A percentile compares a stretch with the other conserved stretches of the same genome.
Evolutionary conservation across 2,329 filamentous ascomycete genomes (phyloP).

Genomic region (Ophiosphaerella herpotricha): DNA sequence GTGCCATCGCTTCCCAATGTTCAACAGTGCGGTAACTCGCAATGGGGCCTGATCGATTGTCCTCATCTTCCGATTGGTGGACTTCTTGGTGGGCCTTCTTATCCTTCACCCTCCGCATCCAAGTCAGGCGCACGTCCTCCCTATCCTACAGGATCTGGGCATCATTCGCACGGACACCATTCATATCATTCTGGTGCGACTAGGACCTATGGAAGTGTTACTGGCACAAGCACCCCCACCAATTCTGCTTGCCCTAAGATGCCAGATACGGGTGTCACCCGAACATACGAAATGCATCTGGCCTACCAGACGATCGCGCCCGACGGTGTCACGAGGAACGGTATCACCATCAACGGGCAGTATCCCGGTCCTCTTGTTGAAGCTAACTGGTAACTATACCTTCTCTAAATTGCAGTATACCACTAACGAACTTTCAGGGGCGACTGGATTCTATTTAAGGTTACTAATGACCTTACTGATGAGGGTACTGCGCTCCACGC

Average conservation of each 20-base stretch:
- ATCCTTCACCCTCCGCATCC: constrained; percentile 2
- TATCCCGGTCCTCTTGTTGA: constrained; percentile 41
- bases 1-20: constrained; percentile 23
- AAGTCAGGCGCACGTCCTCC: constrained; percentile 6
- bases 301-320: constrained; percentile 36
- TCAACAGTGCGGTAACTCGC: constrained; percentile 33
- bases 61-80: constrained; percentile 29
- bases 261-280: constrained; percentile 40
- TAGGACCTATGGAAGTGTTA: constrained; percentile 2
- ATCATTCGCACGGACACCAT: constrained; percentile 2
- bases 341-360: constrained; percentile 36
- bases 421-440: constrained; percentile 24
- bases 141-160: constrained; percentile 13
- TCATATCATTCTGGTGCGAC: constrained; percentile 1
- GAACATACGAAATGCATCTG: constrained; percentile 33
- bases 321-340: constrained; percentile 35
- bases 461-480: constrained; percentile 37
- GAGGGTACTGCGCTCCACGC: constrained; percentile 44
- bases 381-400: constrained; percentile 28
- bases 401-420: not conserved
- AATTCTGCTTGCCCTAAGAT: constrained; percentile 26
- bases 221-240: constrained; percentile 9
- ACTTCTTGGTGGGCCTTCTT: constrained; percentile 15
- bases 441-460: constrained; percentile 32
- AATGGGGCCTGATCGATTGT: constrained; percentile 34